Percentiles rank a stretch among this genome's conserved stretches.
Evolutionary conservation across 176 grass and related monocot genomes (phyloP).

Genomic region (Melocanna baccifera): DNA sequence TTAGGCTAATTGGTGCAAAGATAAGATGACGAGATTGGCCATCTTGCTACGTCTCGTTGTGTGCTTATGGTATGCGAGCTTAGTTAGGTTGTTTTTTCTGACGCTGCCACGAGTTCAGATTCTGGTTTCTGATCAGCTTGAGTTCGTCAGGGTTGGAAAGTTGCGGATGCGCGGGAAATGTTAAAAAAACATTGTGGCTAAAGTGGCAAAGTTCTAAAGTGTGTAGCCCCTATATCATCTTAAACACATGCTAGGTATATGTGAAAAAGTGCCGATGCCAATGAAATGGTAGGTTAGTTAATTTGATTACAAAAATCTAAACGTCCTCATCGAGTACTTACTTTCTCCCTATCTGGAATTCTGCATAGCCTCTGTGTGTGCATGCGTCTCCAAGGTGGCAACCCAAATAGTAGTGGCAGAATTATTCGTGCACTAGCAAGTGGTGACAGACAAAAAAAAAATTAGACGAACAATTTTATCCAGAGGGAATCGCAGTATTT

Average conservation of each 20-base stretch:
- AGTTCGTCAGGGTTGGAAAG: slow-evolving; percentile 1
- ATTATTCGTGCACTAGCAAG: slow-evolving; percentile 23
- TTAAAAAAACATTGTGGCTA: background rate
- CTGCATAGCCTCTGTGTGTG: background rate
- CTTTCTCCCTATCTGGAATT: slow-evolving; percentile 10
- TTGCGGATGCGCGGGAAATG: background rate
- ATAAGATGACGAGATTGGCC: background rate
- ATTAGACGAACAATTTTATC: slow-evolving; percentile 11
- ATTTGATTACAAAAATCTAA: background rate
- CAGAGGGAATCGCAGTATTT: background rate
- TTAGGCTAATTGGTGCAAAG: background rate
- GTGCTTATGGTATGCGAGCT: too few species aligned
- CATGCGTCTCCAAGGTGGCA: background rate
- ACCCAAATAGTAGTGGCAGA: background rate
- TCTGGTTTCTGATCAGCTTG: background rate
- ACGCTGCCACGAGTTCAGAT: slow-evolving; percentile 9
- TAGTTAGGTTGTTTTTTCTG: background rate
- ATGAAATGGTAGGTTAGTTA: background rate
- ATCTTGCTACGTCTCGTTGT: background rate
- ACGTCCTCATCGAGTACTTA: background rate
- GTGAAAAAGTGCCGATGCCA: background rate
- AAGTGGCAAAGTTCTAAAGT: background rate
- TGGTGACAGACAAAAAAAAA: background rate
- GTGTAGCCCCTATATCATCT: background rate
- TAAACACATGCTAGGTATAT: background rate